Evolutionary conservation across 1,284 basidiomycete genomes (phyloP), one percentile per base, ranked within the genome.

Genomic region (Ganoderma multipileum): DNA sequence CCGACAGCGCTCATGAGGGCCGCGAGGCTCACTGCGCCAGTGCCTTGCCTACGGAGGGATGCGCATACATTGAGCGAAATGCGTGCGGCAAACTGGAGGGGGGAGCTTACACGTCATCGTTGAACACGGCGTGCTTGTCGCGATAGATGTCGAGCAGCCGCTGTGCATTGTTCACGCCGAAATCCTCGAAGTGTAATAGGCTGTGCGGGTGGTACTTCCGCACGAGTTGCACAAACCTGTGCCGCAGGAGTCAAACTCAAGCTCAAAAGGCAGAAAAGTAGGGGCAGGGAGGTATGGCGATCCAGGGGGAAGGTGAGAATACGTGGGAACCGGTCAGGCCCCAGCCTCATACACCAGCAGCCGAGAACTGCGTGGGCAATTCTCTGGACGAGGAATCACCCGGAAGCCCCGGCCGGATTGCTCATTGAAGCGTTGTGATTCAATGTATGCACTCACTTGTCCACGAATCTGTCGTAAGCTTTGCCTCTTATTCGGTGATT

Each of bases 11-110:
- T 85, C 83, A 92, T 89, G 44, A 93, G 79, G 14, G 88, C 89
- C 0, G 93, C 87, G 18, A 95, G 85, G 0, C 93, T 91, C 18
- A 96, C 93, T 0, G 93, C 94, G 1, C 94, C 93, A 0, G 94
- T 96, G 11, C 94, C 94, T 82, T 95, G 93, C 42, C 92, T 94
- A 75, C 41, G 30, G 30, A 20, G 18, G 62, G 36, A 54, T 62
- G 30, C 9, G 23, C 26, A 26, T n/a, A 44, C 42, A 36, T 11
- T 33, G 47, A 9, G 26, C 11, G 6, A 26, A 5, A 54, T 36
- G 23, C 26, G 30, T 18, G 11, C 3, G 2, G 20, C 2, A 23
- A n/a, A 33, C 16, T 42, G 2, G 12, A 11, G 38, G 16, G 18
- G 41, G 11, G 3, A 3, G 39, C 86, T 20, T 74, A 90, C 89